phyloP scores from a whole-genome alignment of 768 basidiomycete genomes.

The Tricholoma flavovirens region DNA sequence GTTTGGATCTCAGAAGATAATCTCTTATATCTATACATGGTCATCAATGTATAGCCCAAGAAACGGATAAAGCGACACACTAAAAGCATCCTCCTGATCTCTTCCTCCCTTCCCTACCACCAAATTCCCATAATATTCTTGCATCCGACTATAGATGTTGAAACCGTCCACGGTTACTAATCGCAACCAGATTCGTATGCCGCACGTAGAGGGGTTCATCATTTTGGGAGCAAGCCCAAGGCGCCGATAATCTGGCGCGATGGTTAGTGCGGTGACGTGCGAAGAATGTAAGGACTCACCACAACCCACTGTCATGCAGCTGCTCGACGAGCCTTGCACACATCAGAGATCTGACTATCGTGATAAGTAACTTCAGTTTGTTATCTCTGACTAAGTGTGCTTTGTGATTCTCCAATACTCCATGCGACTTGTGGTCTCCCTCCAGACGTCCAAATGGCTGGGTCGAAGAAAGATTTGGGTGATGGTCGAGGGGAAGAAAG shows the following conservation, averaged over 20 bases:
- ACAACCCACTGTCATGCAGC: conserved; percentile 90
- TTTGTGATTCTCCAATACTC: background rate
- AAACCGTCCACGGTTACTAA: conserved; percentile 95
- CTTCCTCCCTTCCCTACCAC: conserved; percentile 69
- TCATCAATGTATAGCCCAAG: background rate
- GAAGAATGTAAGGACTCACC: conserved; percentile 44
- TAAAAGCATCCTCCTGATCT: conserved; percentile 89
- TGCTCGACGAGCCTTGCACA: conserved; percentile 74
- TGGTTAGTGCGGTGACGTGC: conserved; percentile 94
- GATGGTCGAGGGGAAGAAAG: conserved; percentile 4
- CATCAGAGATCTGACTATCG: conserved; percentile 91
- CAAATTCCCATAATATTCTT: conserved; percentile 83
- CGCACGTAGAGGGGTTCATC: conserved; percentile 87
- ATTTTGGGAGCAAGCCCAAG: conserved; percentile 82
- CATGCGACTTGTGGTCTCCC: conserved; percentile 73
- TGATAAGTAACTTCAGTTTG: conserved; percentile 81
- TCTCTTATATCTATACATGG: conserved; percentile 58
- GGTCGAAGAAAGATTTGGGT: conserved; percentile 7
- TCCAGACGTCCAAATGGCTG: conserved; percentile 95
- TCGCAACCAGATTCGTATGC: conserved; percentile 78
- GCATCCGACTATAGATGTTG: conserved; percentile 84
- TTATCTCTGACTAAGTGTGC: background rate
- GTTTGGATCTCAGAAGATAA: conserved; percentile 52
- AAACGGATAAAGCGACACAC: conserved; percentile 40
- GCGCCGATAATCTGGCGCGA: conserved; percentile 89